Percentiles rank a stretch among this genome's conserved stretches.
Conservation (phyloP, 2,329 filamentous ascomycete genomes). For the Fusarium tuaranense region DNA sequence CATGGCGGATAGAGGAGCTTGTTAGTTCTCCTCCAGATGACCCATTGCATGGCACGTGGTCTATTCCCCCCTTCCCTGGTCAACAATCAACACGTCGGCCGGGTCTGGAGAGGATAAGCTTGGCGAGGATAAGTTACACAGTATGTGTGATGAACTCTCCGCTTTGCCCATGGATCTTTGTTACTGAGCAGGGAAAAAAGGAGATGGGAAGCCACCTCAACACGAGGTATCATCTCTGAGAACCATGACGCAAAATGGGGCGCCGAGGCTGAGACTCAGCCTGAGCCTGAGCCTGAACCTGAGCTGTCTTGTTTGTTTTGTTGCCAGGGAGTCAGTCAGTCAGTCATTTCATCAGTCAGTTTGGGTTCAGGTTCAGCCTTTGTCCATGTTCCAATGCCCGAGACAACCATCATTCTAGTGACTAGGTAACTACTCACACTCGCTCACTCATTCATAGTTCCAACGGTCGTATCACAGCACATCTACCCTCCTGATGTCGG, state of each 20-base stretch:
- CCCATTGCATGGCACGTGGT: constrained; percentile 22
- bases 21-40: constrained; percentile 6
- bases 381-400: background rate
- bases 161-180: background rate
- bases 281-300: background rate
- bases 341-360: background rate
- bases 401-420: background rate
- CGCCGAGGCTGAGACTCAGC: background rate
- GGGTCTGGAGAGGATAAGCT: constrained; percentile 18
- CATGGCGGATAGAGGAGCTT: constrained; percentile 15
- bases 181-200: constrained; percentile 12
- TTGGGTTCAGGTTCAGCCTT: background rate
- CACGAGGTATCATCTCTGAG: constrained; percentile 11
- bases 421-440: background rate
- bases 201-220: constrained; percentile 9
- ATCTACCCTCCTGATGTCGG: background rate
- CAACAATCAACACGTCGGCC: constrained; percentile 12
- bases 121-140: background rate
- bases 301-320: background rate
- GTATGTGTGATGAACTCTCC: constrained; percentile 21
- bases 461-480: constrained; percentile 17
- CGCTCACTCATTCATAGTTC: constrained; percentile 12
- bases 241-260: constrained; percentile 6
- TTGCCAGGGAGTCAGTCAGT: background rate
- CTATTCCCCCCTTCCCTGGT: constrained; percentile 1